phyloP scores from a whole-genome alignment of 768 basidiomycete genomes.

The Hypsizygus marmoreus region DNA sequence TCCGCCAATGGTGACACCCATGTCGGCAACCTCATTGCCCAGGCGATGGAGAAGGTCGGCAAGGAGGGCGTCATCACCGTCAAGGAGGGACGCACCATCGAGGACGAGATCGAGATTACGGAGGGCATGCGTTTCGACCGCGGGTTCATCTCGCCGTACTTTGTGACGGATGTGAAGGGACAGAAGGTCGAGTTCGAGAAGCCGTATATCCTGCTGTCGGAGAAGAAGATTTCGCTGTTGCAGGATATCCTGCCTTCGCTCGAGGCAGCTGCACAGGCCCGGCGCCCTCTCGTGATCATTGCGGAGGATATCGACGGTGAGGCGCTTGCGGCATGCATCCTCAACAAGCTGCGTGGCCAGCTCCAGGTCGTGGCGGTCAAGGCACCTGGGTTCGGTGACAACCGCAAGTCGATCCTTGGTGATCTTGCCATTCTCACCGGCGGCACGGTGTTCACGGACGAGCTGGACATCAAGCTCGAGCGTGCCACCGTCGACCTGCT shows the following conservation, averaged over 20 bases:
- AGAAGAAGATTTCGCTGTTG: conserved; percentile 96
- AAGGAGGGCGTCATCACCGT: conserved; percentile 99
- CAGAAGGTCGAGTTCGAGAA: conserved; percentile 98
- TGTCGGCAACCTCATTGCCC: conserved; percentile 92
- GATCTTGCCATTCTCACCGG: conserved; percentile 97
- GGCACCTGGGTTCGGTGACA: conserved; percentile 98
- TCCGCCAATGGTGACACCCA: conserved; percentile 82
- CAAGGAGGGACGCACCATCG: conserved; percentile 97
- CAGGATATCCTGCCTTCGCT: conserved; percentile 95
- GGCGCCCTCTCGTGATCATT: conserved; percentile 93
- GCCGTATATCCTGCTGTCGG: conserved; percentile 87
- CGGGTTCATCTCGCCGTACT: conserved; percentile 97
- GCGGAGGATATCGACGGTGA: conserved; percentile 99
- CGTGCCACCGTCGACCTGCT: conserved; percentile 86
- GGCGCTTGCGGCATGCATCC: conserved; percentile 94
- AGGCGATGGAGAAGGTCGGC: conserved; percentile 99
- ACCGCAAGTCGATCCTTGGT: conserved; percentile 97
- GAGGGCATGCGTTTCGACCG: conserved; percentile 99
- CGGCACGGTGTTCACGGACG: conserved; percentile 95
- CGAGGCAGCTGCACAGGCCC: conserved; percentile 73
- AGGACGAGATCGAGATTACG: conserved; percentile 98
- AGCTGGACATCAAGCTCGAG: conserved; percentile 97
- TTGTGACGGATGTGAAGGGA: conserved; percentile 96
- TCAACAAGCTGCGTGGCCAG: conserved; percentile 99
- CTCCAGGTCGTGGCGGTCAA: conserved; percentile 93